Evolutionary conservation across 192 early-diverging fungal species (phyloP).

Genomic region (Phlyctochytrium planicorne): DNA sequence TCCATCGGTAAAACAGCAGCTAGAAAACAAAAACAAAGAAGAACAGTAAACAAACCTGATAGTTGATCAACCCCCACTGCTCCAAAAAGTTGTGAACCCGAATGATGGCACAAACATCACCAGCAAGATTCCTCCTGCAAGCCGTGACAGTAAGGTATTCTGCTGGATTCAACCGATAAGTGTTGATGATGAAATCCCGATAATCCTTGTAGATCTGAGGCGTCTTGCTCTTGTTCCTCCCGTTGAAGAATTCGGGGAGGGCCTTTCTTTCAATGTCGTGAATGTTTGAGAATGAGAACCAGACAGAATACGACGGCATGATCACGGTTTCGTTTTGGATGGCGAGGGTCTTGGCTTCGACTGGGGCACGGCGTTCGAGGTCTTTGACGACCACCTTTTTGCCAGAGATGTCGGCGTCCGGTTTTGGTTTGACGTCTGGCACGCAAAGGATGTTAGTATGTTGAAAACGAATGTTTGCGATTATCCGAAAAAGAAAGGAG

Average conservation of each 20-base stretch:
- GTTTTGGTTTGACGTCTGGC: too few relatives aligned
- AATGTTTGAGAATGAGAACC: slow-evolving; percentile 84
- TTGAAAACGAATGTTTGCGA: neutral
- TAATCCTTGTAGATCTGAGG: slow-evolving; percentile 86
- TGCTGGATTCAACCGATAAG: slow-evolving; percentile 90
- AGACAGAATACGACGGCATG: slow-evolving; percentile 83
- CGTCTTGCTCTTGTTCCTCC: slow-evolving; percentile 88
- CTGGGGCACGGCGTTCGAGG: neutral
- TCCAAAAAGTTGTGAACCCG: slow-evolving; percentile 97
- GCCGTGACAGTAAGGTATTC: slow-evolving; percentile 98
- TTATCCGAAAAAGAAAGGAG: neutral
- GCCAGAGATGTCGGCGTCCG: too few relatives aligned
- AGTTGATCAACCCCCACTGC: slow-evolving; percentile 99
- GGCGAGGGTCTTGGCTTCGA: slow-evolving; percentile 22
- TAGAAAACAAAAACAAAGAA: slow-evolving; percentile 1
- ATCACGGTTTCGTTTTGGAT: slow-evolving; percentile 44
- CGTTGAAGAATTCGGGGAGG: slow-evolving; percentile 96
- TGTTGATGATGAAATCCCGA: slow-evolving; percentile 99
- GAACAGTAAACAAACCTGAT: slow-evolving; percentile 66
- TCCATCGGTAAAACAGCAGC: too few relatives aligned
- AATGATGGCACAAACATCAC: slow-evolving; percentile 98
- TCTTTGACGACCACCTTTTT: neutral
- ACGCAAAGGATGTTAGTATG: too few relatives aligned
- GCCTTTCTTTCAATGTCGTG: slow-evolving; percentile 86
- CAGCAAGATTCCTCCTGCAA: slow-evolving; percentile 91